Conservation (phyloP, 805 yeast genomes). For the Schizosaccharomyces osmophilus region DNA sequence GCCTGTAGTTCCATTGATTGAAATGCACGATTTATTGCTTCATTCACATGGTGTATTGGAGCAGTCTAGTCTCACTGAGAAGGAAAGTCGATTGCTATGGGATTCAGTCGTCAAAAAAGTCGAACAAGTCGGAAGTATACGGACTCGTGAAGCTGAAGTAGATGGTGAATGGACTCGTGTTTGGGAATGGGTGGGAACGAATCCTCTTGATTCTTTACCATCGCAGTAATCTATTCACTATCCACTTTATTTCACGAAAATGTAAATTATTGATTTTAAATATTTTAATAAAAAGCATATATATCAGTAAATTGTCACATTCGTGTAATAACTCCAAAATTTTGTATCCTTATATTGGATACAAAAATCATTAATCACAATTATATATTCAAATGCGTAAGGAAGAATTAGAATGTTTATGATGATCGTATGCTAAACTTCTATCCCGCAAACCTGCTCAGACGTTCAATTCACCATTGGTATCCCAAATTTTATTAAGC, state of each 20-base stretch:
- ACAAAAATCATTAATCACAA: too few species aligned
- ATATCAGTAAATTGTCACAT: too few species aligned
- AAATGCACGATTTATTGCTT: not conserved
- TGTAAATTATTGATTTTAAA: too few species aligned
- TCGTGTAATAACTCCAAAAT: too few species aligned
- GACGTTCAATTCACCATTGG: too few species aligned
- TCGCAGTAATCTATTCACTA: not conserved
- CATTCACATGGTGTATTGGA: not conserved
- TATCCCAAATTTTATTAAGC: too few species aligned
- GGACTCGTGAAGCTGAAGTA: not conserved
- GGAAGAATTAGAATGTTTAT: too few species aligned
- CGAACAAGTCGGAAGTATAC: not conserved
- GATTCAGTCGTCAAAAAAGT: not conserved
- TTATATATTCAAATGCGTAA: too few species aligned
- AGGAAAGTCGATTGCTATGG: not conserved
- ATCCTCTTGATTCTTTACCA: not conserved
- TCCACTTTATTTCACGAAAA: not conserved
- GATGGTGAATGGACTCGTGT: constrained; percentile 1
- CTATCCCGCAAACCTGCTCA: too few species aligned
- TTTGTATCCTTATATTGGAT: too few species aligned
- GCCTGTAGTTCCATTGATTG: not conserved
- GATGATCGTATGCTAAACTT: too few species aligned
- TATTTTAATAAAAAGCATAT: too few species aligned
- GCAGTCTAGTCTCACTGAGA: not conserved
- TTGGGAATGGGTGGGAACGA: not conserved